Base-by-base conservation (phyloP, 495 filamentous ascomycete species). In the Aspergillus mulundensis region DNA sequence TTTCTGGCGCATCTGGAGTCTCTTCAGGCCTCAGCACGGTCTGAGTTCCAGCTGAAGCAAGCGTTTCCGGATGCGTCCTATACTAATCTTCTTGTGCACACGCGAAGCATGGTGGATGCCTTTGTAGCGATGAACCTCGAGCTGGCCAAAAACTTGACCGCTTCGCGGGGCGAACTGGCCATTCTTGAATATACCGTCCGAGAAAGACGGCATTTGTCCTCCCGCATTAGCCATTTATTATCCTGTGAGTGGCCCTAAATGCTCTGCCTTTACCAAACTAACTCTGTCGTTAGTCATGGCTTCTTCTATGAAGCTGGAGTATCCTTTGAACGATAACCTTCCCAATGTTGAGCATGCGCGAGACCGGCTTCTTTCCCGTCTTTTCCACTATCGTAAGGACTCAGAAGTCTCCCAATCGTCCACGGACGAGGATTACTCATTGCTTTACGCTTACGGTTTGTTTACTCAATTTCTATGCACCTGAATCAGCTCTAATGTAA, bases 111-210 rank as follows among this genome's bases (percentile, higher is more conserved):
- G 70, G 82, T 97, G 12, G 91, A 97, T 70, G 84, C 88, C 21
- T 95, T 97, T 67, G 88, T 96, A 66, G 90, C 93, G 36, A 95
- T 98, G 87, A 95, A 92, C 61, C 83, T 96, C 2, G 85, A 96
- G 61, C 89, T 96, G 56, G 75, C 87, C 69, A 93, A 93, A 66
- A 87, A 89, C 46, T 78, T 87, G 10, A 82, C 81, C 28, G 82
- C 89, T 16, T 91, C 83, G 12, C 83, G 87, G 45, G 90, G 91
- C 0, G 94, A 97, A 69, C 79, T 85, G 43, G 81, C 83, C 20
- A 80, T 97, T 44, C 75, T 97, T 36, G 78, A 82, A 53, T 89
- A 87, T 66, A 98, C 94, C 3, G 81, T 82, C 8, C 74, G 79
- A n/a, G 91, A 98, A 66, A 77, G 93, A 21, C 81, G 78, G 19